phyloP scores from a whole-genome alignment of 257 asterid species.

The Solanum peruvianum region DNA sequence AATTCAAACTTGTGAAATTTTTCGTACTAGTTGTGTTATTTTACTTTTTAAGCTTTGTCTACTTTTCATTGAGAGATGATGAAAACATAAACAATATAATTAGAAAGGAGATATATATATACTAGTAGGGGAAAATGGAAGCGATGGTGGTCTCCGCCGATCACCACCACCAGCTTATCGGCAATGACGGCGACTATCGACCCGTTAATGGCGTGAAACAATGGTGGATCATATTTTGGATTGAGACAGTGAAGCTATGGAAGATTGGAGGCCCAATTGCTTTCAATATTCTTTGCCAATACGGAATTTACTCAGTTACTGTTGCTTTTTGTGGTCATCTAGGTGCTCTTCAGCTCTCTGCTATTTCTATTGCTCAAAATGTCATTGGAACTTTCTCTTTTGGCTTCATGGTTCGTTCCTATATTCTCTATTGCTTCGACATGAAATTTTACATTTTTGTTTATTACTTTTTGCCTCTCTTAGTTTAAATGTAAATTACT shows the following conservation, averaged over 20 bases:
- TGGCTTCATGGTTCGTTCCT: too few relatives aligned
- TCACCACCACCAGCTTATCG: slow-evolving; percentile 5
- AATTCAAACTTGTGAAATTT: too few relatives aligned
- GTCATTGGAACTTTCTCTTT: slow-evolving; percentile 21
- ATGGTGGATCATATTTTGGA: slow-evolving; percentile 37
- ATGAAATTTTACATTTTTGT: too few relatives aligned
- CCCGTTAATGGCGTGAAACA: slow-evolving; percentile 27
- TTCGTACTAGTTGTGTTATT: too few relatives aligned
- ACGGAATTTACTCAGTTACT: slow-evolving; percentile 20
- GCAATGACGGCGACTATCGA: slow-evolving; percentile 50
- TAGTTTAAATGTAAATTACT: too few relatives aligned
- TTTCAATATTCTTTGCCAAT: slow-evolving; percentile 46
- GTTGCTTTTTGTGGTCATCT: slow-evolving; percentile 60
- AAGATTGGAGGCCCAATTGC: slow-evolving; percentile 58
- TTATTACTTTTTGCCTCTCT: too few relatives aligned
- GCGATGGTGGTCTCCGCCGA: neutral
- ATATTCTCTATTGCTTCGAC: too few relatives aligned
- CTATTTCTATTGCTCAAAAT: slow-evolving; percentile 49
- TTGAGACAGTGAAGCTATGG: slow-evolving; percentile 55
- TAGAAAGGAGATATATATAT: too few relatives aligned
- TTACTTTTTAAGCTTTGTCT: too few relatives aligned
- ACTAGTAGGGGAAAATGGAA: too few relatives aligned
- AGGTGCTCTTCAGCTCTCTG: slow-evolving; percentile 53
- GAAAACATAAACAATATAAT: too few relatives aligned
- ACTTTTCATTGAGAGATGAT: too few relatives aligned